Base-by-base conservation (phyloP, 2,329 filamentous ascomycete genomes). In the Aspergillus sergii region DNA sequence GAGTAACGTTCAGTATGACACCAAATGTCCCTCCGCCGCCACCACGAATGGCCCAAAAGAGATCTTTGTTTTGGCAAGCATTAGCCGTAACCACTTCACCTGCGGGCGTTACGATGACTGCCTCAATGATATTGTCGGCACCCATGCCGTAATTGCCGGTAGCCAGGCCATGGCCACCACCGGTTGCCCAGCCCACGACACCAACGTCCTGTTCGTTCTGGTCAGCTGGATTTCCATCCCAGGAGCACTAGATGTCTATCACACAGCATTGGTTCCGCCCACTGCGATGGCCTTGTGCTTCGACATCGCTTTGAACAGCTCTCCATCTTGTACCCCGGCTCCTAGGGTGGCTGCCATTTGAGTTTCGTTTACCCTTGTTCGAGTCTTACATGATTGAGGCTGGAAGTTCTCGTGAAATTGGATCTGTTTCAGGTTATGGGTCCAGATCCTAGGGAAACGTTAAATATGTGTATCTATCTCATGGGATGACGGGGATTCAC, bases 91-190 rank as follows among this genome's bases (percentile, higher is more conserved):
- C 43, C 11, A 64, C n/a, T 0, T 64, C 62, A 4, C 68, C 68
- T 63, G 78, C 76, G 14, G 82, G 76, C 4, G 80, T 80, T 9
- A 86, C 80, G 14, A 85, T 76, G 60, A 84, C 76, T 53, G 81
- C 74, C 54, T 79, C 73, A 19, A 86, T 73, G 14, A 84, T 76
- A 66, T 84, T 79, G 69, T 85, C 84, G 4, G 82, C 78, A 59
- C 76, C 84, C 71, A 86, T 80, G 64, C 86, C 79, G 64, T 83
- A 83, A 23, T 81, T 69, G 60, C 78, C 78, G 8, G 81, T 82
- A 56, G 88, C 68, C 1, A 84, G 83, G 14, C 81, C 83, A 70
- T 88, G 84, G 0, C 86, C 86, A 41, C 84, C 86, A 16, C 83
- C 84, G 41, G 76, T 75, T 4, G 77, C 73, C 65, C 77, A 81